phyloP scores from a whole-genome alignment of 805 yeast genomes.

The Hanseniaspora lindneri region DNA sequence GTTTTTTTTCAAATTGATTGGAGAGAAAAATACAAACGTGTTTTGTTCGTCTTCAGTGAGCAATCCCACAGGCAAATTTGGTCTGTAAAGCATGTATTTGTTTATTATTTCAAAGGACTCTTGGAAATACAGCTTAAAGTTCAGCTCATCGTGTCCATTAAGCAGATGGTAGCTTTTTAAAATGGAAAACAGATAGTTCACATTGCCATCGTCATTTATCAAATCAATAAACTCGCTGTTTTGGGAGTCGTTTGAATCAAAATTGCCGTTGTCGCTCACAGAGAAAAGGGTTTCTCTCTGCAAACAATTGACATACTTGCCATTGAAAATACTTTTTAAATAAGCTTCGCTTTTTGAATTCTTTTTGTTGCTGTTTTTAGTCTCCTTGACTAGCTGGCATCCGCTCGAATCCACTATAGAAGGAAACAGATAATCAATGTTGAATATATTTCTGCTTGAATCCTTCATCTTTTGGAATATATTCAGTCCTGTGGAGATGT shows the following conservation, averaged over 20 bases:
- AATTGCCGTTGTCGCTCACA: constrained; percentile 10
- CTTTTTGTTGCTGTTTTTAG: constrained; percentile 27
- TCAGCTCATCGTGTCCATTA: constrained; percentile 25
- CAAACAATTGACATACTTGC: constrained; percentile 29
- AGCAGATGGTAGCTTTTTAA: constrained; percentile 39
- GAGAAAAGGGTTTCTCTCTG: constrained; percentile 23
- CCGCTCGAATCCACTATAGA: constrained; percentile 40
- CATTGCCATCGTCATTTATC: constrained; percentile 16
- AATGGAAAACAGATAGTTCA: constrained; percentile 37
- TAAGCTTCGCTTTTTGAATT: constrained; percentile 27
- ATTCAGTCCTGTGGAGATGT: constrained; percentile 40
- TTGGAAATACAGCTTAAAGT: constrained; percentile 28
- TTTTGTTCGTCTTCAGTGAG: constrained; percentile 19
- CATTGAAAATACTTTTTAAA: constrained; percentile 29
- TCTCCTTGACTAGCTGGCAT: constrained; percentile 30
- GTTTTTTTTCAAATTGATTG: too few species aligned
- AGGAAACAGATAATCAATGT: constrained; percentile 36
- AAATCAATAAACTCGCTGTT: constrained; percentile 2
- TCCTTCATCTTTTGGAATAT: constrained; percentile 32
- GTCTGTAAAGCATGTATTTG: constrained; percentile 35
- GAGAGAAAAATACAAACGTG: constrained; percentile 24
- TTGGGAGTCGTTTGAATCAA: not conserved
- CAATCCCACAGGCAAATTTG: constrained; percentile 33
- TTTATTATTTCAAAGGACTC: constrained; percentile 32
- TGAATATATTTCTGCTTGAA: constrained; percentile 27